Base-by-base conservation (phyloP, 2,329 filamentous ascomycete species). In the Verticillium klebahnii region DNA sequence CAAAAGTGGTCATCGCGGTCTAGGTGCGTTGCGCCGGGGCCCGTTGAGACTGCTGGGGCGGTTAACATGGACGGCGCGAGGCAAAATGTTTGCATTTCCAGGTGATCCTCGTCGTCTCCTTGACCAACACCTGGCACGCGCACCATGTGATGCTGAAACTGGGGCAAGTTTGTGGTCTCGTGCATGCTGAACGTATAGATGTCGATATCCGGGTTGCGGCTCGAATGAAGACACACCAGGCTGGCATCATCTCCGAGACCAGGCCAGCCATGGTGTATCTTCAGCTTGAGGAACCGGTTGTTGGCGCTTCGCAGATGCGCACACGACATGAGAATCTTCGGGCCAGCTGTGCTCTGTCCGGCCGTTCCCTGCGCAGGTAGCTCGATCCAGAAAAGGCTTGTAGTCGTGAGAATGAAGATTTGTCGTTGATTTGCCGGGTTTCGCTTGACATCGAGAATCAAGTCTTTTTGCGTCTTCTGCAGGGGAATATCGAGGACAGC, bases 391-490 rank as follows among this genome's bases (percentile, higher is more conserved):
- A 81, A 74, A 0, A 89, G 61, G 32, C 75, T 75, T 0, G 76
- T 76, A 14, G 79, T 80, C 1, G 87, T 91, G 55, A 91, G 73
- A 11, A 90, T 74, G 61, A 87, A 84, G 1, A 86, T 67, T n/a
- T 84, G 80, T 31, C 77, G 75, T 5, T 76, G 73, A 60, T 81
- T 74, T 2, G 72, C 68, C 1, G 80, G 79, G 62, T 83, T 83
- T 9, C 72, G 67, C 64, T 79, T 78, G 1, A 87, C 69, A 67
- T 89, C 83, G 62, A 92, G 70, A 57, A 92, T 82, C 23, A 67
- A 63, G 12, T 69, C 63, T 12, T 59, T 64, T n/a, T 73, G 60
- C 6, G 68, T 62, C 12, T 73, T 69, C 14, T 73, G 66, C 39
- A 64, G 65, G 7, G 71, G 68, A 6, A 74, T 64, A 32, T 67